Base-by-base conservation (phyloP, 495 filamentous ascomycete genomes). In the Aspergillus biplanus region DNA sequence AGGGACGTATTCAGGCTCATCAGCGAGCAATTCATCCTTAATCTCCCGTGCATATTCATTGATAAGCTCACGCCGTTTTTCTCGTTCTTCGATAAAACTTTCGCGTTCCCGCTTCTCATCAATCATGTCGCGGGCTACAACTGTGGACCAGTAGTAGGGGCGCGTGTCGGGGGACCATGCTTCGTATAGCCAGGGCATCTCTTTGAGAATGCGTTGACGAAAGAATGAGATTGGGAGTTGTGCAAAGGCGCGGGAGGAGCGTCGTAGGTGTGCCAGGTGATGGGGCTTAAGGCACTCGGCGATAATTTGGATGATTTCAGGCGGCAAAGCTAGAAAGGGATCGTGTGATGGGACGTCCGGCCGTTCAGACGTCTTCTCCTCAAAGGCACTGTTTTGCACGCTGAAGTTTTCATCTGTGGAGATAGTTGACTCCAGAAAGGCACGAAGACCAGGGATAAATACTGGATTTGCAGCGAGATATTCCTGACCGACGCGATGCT, bases 131-230 rank as follows among this genome's bases (percentile, higher is more conserved):
- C 31, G 16, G 7, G 49, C 49, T 27, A 52, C 9, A 5, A 52
- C 16, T 3, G 49, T 52, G 49, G 16, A 11, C 46, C 46, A 48
- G 18, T 48, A 48, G 1, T 48, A 13, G 13, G 46, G 46, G 13
- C 12, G 7, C 2, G 46, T 11, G 2, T 48, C 46, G 5, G 46
- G 18, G 7, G 7, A 13, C 61, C 65, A 69, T 0, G 65, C 66
- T 65, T 78, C 75, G 65, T 67, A 75, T 12, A 76, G 46, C 69
- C 69, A 78, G 0, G 72, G 73, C 72, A 75, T 74, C 21, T 78
- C 72, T 50, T 65, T 42, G 5, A 58, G 58, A 15, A 75, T 42
- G 6, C 74, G 66, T 27, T 50, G 49, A 13, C 66, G 62, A 63
- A 69, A 78, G 2, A 78, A 39, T 33, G 12, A 16, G 2, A 64